These are phyloP conservation scores for Wallacemonas sp. DNA, from an alignment of 208 protist species.

Conservation along the genomic window DNA sequence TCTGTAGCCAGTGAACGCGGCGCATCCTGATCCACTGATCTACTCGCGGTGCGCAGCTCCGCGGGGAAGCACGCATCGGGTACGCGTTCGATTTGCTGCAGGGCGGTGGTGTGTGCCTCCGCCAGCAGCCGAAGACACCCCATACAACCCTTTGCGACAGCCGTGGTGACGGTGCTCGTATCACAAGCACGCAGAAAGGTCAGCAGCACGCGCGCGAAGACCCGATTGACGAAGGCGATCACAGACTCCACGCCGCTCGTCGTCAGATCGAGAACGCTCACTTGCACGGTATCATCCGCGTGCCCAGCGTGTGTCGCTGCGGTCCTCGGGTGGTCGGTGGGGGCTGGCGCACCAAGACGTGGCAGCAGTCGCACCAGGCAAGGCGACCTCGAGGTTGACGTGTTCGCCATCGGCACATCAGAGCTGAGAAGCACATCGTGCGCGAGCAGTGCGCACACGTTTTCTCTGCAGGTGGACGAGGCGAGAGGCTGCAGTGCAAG, in stretches of 20 bases:
- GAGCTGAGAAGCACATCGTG: constrained; percentile 9
- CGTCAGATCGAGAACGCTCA: constrained; percentile 37
- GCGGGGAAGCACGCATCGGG: neutral
- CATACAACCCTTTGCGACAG: constrained; percentile 51
- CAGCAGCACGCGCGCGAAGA: constrained; percentile 50
- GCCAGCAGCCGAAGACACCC: constrained; percentile 39
- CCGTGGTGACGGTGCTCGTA: constrained; percentile 36
- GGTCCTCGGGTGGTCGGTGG: neutral
- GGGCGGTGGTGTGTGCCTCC: constrained; percentile 38
- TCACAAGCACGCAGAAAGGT: constrained; percentile 47
- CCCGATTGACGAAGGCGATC: constrained; percentile 43
- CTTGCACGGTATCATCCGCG: no score
- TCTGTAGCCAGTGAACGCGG: no score
- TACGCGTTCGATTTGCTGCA: constrained; percentile 16
- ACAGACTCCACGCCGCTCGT: constrained; percentile 25
- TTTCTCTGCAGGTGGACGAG: constrained; percentile 2
- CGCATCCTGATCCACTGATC: no score
- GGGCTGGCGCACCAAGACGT: neutral
- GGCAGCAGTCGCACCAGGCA: neutral
- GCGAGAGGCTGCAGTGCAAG: constrained; percentile 28
- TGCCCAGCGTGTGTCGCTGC: no score
- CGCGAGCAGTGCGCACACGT: neutral
- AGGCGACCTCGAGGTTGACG: neutral
- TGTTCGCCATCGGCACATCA: neutral
- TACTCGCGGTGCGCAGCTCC: no score